Base-by-base conservation (phyloP, 73 alveolate species). In the Paramecium primaurelia region DNA sequence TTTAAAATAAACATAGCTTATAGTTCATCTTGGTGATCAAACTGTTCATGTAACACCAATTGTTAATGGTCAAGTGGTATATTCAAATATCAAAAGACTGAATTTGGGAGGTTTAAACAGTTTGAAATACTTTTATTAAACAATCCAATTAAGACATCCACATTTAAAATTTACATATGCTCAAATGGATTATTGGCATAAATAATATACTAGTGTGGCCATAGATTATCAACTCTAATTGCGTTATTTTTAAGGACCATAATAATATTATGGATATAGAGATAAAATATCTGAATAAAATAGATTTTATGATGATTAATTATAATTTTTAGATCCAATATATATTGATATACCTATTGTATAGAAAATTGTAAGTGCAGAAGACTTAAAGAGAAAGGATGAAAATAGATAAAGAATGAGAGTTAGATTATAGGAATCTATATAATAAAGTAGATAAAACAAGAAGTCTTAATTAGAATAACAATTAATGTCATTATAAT, bases 201-300 rank as follows among this genome's bases (percentile, higher is more conserved):
- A 49, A 25, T 25, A 42, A 28, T 64, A 45, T 10, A 44, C 91
- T 8, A 14, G 16, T 44, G 73, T 80, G 16, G 91, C 91, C 1
- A 80, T 80, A 7, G 91, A 80, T 49, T 80, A 45, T 80, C 2
- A 42, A 22, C 45, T 40, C 49, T 49, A 80, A 49, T 6, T 80
- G 37, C 54, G 28, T 2, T 25, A 42, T 80, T 44, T 80, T n/a
- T 32, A 44, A 18, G 91, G 91, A 42, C 20, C 71, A 18, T 37
- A 73, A 73, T 44, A 22, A 42, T 80, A 80, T 47, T 80, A 44
- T 80, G 91, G 91, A 49, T 80, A 80, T 45, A 80, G 91, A 80
- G 91, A 80, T 80, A 25, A 80, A 11, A 80, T 80, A 45, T 32
- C 77, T 4, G 91, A 80, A 44, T 30, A 80, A 42, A 80, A 80